Evolutionary conservation across 2,329 filamentous ascomycete species (phyloP), one percentile per base, ranked within the genome.

Genomic region (Botrytis pseudocinerea): DNA sequence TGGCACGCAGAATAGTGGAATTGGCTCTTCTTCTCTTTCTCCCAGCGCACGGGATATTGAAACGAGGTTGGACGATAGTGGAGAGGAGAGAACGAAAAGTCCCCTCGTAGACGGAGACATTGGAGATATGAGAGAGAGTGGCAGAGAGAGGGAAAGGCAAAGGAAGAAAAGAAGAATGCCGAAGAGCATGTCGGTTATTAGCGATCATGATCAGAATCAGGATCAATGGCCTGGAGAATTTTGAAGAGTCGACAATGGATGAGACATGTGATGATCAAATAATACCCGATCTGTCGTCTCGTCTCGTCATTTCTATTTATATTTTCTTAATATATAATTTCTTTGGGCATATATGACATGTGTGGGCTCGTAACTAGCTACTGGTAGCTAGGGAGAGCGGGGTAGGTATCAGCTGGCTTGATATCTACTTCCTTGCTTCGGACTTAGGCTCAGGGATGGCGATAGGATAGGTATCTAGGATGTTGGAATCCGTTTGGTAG

Each of bases 211-310:
- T 20, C 63, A 66, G 22, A 18, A 68, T 32, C 64, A 57, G 8
- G 48, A 57, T 57, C 65, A 68, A 57, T 68, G 65, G 65, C 65
- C 65, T 22, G 65, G 65, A 10, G 65, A 68, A 57, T 68, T 68
- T 32, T 68, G n/a, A 68, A 42, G 38, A 22, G 32, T 3, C 22
- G 64, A 40, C 38, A 10, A 9, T 18, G 1, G 3, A 28, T 14
- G 35, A 54, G 35, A 48, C 4, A 40, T 38, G 12, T 44, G 32
- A 42, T 68, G 64, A 42, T 42, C 25, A 16, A 1, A 42, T 42
- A 16, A 68, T 68, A 32, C 48, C n/a, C 65, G 28, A 12, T 28
- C 18, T 42, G 25, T 42, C 7, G 8, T 32, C 38, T 28, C 7
- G 8, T 32, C 38, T 28, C 7, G 16, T 5, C 25, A 28, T 22